Percentiles rank a stretch among this genome's conserved stretches.
Conservation (phyloP, 176 grass and related monocot genomes). For the Cocos nucifera region DNA sequence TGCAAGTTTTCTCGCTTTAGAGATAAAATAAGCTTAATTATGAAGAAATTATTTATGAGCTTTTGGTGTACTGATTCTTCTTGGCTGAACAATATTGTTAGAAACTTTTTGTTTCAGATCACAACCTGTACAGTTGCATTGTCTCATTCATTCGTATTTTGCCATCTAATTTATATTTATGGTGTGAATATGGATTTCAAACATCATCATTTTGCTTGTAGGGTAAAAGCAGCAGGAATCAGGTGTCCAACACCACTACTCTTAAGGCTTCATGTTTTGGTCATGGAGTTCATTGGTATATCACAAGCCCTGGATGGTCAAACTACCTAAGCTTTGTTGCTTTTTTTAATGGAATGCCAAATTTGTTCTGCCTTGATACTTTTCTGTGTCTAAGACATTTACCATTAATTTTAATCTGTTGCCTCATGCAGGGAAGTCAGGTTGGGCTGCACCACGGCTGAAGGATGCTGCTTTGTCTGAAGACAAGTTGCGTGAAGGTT, state of each 20-base stretch:
- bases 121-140: too few species aligned
- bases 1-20: too few species aligned
- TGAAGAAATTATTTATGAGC: too few species aligned
- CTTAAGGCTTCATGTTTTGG: constrained; percentile 87
- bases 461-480: constrained; percentile 80
- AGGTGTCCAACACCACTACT: constrained; percentile 54
- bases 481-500: constrained; percentile 68
- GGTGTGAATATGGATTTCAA: not conserved
- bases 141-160: not conserved
- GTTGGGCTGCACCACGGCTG: constrained; percentile 77
- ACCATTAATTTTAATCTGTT: not conserved
- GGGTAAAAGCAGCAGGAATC: constrained; percentile 79
- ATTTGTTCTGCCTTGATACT: not conserved
- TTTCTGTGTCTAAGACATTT: not conserved
- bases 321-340: too few species aligned
- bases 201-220: constrained; percentile 19
- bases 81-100: too few species aligned
- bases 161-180: not conserved
- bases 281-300: constrained; percentile 97
- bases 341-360: not conserved
- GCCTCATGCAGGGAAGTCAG: constrained; percentile 58
- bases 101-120: too few species aligned
- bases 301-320: too few species aligned
- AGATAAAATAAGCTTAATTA: too few species aligned
- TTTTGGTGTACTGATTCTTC: too few species aligned